phyloP scores from a whole-genome alignment of 169 alveolate genomes.

The Eimeria acervulina region DNA sequence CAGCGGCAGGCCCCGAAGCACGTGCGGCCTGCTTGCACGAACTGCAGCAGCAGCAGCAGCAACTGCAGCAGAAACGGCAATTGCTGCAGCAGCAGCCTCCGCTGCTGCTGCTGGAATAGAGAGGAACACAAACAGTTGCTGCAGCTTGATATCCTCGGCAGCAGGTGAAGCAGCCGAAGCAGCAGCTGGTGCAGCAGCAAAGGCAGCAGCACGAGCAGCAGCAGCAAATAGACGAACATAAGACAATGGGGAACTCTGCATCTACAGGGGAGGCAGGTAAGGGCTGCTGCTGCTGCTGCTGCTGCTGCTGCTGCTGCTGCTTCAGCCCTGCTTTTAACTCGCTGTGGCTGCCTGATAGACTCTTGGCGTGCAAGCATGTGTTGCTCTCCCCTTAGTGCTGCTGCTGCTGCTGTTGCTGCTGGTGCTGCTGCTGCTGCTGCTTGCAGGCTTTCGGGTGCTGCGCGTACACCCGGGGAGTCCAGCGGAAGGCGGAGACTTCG shows the following conservation, averaged over 20 bases:
- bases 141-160: neutral
- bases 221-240: neutral
- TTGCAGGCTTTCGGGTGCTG: constrained; percentile 62
- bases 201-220: neutral
- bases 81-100: neutral
- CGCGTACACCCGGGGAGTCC: constrained; percentile 57
- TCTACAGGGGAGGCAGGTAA: constrained; percentile 7
- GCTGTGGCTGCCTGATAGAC: neutral
- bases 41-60: neutral
- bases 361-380: neutral
- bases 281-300: constrained; percentile 14
- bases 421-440: constrained; percentile 10
- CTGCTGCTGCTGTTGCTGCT: neutral
- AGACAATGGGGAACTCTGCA: constrained; percentile 14
- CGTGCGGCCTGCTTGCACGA: no score
- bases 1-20: neutral
- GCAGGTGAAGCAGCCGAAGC: neutral
- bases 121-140: neutral
- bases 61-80: neutral
- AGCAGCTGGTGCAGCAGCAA: neutral
- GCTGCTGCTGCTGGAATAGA: no score
- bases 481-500: constrained; percentile 59
- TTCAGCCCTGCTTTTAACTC: neutral
- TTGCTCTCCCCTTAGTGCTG: neutral
- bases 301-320: neutral